Conservation (phyloP, 345 rosid species). For the Physaria fendleri region DNA sequence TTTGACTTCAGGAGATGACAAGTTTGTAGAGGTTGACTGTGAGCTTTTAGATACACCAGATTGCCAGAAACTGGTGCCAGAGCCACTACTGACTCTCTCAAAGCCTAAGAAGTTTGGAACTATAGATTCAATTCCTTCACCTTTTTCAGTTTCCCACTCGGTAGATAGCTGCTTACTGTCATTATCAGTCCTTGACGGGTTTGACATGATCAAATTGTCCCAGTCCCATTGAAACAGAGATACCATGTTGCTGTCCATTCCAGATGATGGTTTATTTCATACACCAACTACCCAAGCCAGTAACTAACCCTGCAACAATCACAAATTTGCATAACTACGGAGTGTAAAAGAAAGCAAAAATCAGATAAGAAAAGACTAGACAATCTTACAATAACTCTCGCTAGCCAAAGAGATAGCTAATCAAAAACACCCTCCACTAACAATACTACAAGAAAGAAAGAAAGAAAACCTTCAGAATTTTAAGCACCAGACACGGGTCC, state of each 20-base stretch:
- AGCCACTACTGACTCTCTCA: conserved; percentile 48
- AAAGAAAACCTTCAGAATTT: not conserved
- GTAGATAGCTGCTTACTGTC: conserved; percentile 37
- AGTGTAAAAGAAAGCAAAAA: too few species aligned
- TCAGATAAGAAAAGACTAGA: not conserved
- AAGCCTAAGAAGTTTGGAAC: conserved; percentile 43
- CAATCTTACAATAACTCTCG: not conserved
- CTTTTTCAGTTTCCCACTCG: conserved; percentile 59
- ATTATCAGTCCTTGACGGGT: conserved; percentile 40
- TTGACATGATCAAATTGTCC: conserved; percentile 57
- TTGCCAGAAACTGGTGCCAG: conserved; percentile 56
- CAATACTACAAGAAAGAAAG: not conserved
- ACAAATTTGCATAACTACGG: conserved; percentile 9
- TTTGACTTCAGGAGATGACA: conserved; percentile 13
- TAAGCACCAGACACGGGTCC: conserved; percentile 18
- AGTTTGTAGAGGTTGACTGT: conserved; percentile 14
- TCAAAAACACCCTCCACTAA: not conserved
- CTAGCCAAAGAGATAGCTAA: conserved; percentile 3
- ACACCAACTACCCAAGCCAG: conserved; percentile 9
- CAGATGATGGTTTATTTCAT: conserved; percentile 39
- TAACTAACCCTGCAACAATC: conserved; percentile 13
- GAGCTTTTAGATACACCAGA: conserved; percentile 42
- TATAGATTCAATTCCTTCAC: conserved; percentile 48
- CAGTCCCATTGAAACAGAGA: conserved; percentile 70
- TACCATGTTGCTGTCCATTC: conserved; percentile 75